Conservation (phyloP, 441 rosid species). For the Populus hybrid region DNA sequence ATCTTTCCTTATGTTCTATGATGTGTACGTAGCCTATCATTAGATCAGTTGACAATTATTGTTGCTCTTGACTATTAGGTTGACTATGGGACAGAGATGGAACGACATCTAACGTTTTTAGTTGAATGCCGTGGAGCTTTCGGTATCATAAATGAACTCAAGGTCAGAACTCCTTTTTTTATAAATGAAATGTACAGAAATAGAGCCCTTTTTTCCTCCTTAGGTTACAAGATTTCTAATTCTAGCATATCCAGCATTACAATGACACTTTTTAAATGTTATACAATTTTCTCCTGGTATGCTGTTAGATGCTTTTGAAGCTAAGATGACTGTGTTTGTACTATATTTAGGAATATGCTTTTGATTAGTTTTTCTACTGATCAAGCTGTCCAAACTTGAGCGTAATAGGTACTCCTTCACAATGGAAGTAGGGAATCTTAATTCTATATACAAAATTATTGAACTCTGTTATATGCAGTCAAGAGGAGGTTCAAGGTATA, state of each 20-base stretch:
- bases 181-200: not conserved
- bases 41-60: slow-evolving; percentile 22
- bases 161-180: slow-evolving; percentile 45
- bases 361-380: not conserved
- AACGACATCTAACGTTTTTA: slow-evolving; percentile 69
- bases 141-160: slow-evolving; percentile 58
- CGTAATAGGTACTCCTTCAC: not conserved
- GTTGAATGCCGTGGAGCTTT: slow-evolving; percentile 86
- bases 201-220: not conserved
- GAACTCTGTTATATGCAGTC: not conserved
- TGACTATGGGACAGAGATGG: slow-evolving; percentile 66
- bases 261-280: not conserved
- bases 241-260: not conserved
- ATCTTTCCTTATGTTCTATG: not conserved
- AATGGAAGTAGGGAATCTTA: not conserved
- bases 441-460: not conserved
- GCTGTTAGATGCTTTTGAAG: not conserved
- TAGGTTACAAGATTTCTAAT: not conserved
- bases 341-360: not conserved
- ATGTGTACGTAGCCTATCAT: not conserved
- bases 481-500: not conserved
- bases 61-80: slow-evolving; percentile 49
- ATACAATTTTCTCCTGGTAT: not conserved
- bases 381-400: slow-evolving; percentile 1
- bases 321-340: not conserved